phyloP scores from a whole-genome alignment of 768 basidiomycete species.

The Trametes sanguinea region DNA sequence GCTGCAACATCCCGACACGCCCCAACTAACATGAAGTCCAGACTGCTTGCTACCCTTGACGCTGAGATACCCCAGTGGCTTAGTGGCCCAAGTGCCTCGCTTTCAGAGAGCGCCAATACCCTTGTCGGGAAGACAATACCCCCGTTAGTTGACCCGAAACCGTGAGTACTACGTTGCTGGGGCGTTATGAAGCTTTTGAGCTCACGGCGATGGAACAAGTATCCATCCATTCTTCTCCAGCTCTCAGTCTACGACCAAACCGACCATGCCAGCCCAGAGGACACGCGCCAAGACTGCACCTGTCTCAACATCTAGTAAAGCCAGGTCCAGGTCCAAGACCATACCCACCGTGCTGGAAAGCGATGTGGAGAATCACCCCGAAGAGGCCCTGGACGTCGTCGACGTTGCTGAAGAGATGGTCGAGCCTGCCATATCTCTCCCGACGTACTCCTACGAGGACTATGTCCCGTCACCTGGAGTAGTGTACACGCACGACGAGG shows the following conservation, averaged over 20 bases:
- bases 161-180: neutral
- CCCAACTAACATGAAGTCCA: conserved; percentile 16
- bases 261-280: neutral
- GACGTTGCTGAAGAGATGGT: neutral
- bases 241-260: neutral
- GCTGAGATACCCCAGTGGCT: conserved; percentile 20
- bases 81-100: neutral
- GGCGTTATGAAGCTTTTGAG: neutral
- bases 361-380: conserved; percentile 12
- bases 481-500: conserved; percentile 44
- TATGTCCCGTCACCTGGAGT: conserved; percentile 36
- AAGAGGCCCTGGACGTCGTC: neutral
- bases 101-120: neutral
- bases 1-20: neutral
- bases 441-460: conserved; percentile 43
- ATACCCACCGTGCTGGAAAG: neutral
- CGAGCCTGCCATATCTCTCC: conserved; percentile 16
- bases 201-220: neutral
- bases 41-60: conserved; percentile 27
- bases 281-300: neutral
- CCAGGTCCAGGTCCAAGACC: neutral
- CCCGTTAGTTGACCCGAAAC: neutral
- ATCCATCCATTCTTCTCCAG: neutral
- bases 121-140: neutral
- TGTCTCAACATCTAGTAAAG: neutral